Conservation (phyloP, 345 rosid species). For the Lepidium aucheri region DNA sequence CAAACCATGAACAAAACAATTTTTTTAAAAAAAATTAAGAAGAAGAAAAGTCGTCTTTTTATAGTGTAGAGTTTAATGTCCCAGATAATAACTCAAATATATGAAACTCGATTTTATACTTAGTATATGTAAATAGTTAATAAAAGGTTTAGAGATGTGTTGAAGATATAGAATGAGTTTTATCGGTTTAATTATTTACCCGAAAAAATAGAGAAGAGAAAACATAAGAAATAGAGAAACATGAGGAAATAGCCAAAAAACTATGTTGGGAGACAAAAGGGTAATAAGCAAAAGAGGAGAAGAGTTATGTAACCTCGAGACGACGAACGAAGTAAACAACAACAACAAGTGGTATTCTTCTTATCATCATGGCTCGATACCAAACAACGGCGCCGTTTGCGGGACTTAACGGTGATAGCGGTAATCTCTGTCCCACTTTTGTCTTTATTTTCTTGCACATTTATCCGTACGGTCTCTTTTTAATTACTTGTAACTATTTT, state of each 20-base stretch:
- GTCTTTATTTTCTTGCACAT: conserved; percentile 10
- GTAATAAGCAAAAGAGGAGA: conserved; percentile 4
- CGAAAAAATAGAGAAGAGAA: no score
- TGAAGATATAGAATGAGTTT: no score
- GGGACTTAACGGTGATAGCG: conserved; percentile 14
- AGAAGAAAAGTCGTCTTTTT: no score
- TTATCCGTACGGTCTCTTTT: conserved; percentile 12
- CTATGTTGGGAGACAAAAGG: conserved; percentile 12
- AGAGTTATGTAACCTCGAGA: conserved; percentile 2
- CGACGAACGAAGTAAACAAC: background rate
- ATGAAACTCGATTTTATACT: no score
- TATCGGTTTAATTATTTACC: no score
- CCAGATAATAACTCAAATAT: no score
- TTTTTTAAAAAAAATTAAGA: no score
- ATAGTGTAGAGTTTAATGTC: no score
- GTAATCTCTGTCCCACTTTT: background rate
- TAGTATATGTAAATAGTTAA: no score
- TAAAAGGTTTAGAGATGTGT: no score
- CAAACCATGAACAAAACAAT: no score
- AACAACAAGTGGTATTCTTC: background rate
- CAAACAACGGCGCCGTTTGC: conserved; percentile 28
- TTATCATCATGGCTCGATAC: conserved; percentile 9
- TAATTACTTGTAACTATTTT: background rate
- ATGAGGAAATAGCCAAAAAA: background rate
- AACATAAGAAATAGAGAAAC: background rate